Evolutionary conservation across 768 basidiomycete genomes (phyloP), one percentile per base, ranked within the genome.

Genomic region (Hemileccinum rubropunctum): DNA sequence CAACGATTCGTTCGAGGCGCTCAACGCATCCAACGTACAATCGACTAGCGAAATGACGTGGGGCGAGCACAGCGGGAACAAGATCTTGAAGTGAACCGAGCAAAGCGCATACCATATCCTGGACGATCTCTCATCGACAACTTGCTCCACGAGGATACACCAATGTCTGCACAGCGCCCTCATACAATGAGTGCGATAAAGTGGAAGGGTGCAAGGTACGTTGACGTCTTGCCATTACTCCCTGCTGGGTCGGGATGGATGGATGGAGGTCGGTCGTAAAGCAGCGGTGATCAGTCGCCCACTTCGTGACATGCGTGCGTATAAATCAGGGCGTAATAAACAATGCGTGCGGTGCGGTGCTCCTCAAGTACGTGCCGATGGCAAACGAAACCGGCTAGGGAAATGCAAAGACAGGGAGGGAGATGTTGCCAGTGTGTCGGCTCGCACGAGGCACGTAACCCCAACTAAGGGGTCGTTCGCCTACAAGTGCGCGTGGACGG

Each of bases 381-480:
- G 52, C 42, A 46, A 63, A 56, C 45, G 52, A 67, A 65, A 68
- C 53, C 55, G 48, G 52, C 38, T 30, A 40, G 46, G 48, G 57
- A 57, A 58, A 60, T 45, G 46, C 5, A 42, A 26, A 54, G 63
- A 56, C 48, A 43, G 43, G 48, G 34, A 44, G 13, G 63, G 69
- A 57, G 67, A 71, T 70, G 78, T 78, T 50, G 63, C 85, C 85
- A 65, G 75, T 84, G 88, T 87, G 64, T 89, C 71, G 86, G 86
- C 83, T 74, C 72, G 76, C 75, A 76, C 82, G 83, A 84, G 79
- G 78, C 77, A 83, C 84, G 81, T 74, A 81, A 85, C 86, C 85
- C 79, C 87, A 88, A 61, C 67, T 50, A 88, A 88, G 86, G 80
- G 86, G 83, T 86, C 84, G 83, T 84, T 47, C 83, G 78, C 79